phyloP scores from a whole-genome alignment of 1,139 yeast genomes.

The Yamadazyma kanchanaburiensis region DNA sequence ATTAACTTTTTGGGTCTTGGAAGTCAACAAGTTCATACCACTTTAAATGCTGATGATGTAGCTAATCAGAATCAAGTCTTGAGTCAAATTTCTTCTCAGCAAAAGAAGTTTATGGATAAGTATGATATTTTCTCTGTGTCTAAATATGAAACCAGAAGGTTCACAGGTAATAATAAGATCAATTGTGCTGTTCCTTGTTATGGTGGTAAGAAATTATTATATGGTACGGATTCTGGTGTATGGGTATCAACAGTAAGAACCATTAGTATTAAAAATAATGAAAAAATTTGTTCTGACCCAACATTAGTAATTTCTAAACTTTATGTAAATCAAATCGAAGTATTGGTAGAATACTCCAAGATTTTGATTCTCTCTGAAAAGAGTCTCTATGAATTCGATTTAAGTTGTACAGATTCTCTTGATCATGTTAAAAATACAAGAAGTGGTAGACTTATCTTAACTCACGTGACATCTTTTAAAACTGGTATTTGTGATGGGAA shows the following conservation, averaged over 20 bases:
- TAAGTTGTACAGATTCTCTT: conserved; percentile 63
- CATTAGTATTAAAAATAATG: conserved; percentile 41
- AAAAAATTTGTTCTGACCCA: conserved; percentile 64
- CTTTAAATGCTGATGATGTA: conserved; percentile 47
- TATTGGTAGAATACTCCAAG: conserved; percentile 86
- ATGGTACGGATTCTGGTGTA: conserved; percentile 91
- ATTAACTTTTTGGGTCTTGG: conserved; percentile 46
- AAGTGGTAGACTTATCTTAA: conserved; percentile 73
- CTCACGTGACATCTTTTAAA: conserved; percentile 84
- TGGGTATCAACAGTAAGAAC: conserved; percentile 68
- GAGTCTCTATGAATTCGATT: conserved; percentile 76
- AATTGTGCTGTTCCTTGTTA: conserved; percentile 94
- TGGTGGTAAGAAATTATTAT: conserved; percentile 86
- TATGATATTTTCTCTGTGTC: conserved; percentile 80
- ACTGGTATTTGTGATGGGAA: conserved; percentile 91
- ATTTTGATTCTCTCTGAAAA: conserved; percentile 81
- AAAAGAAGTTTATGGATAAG: conserved; percentile 63
- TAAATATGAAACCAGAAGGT: conserved; percentile 70
- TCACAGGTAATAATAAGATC: conserved; percentile 68
- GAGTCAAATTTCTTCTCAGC: conserved; percentile 78
- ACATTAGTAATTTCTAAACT: conserved; percentile 72
- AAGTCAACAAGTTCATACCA: conserved; percentile 41
- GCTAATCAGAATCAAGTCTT: conserved; percentile 75
- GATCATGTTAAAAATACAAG: conserved; percentile 69
- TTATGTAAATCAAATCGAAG: conserved; percentile 87